Evolutionary conservation across 495 filamentous ascomycete genomes (phyloP), one percentile per base, ranked within the genome.

Genomic region (Aspergillus bridgeri): DNA sequence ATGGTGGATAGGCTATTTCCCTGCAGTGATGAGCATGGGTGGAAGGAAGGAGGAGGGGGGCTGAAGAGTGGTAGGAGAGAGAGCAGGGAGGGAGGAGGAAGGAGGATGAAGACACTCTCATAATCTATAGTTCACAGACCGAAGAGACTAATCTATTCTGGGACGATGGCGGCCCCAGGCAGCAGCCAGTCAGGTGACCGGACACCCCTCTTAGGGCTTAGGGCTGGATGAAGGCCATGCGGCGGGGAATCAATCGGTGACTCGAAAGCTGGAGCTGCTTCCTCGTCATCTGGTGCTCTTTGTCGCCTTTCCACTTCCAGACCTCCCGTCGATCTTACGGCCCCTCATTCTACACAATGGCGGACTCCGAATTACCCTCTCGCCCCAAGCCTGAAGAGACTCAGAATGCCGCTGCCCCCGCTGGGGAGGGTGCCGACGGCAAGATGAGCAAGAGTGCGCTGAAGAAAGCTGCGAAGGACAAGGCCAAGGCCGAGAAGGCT

Each of bases 381-480:
- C 74, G 74, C 60, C 73, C 75, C 58, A 78, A 79, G 71, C 71
- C 75, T 58, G 74, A 79, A 59, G 73, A 74, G 51, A 72, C 70
- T 43, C 64, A 38, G 33, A 4, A 38, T 38, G 33, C 67, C 57
- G 68, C 64, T 43, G 62, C 69, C 42, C 68, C 69, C 22, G 56
- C 70, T 42, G 74, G 65, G 50, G 75, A 73, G 57, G 74, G 67
- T 45, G 70, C 63, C 48, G 74, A 64, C 27, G 68, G 61, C 50
- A 76, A 73, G 65, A 72, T 81, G 17, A 86, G 83, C 64, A 87
- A 87, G 73, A 86, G 76, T 60, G 85, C 85, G 13, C 57, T 82
- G 65, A 88, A 87, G 73, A 88, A 88, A 68, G 81, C 81, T 8
- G 81, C 79, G 42, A 89, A 88, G 71, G 85, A 87, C 24, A 84